These are phyloP conservation scores for Rhizophagus sp. DNA, from an alignment of 192 early-diverging fungal genomes.

Conservation along the genomic window DNA sequence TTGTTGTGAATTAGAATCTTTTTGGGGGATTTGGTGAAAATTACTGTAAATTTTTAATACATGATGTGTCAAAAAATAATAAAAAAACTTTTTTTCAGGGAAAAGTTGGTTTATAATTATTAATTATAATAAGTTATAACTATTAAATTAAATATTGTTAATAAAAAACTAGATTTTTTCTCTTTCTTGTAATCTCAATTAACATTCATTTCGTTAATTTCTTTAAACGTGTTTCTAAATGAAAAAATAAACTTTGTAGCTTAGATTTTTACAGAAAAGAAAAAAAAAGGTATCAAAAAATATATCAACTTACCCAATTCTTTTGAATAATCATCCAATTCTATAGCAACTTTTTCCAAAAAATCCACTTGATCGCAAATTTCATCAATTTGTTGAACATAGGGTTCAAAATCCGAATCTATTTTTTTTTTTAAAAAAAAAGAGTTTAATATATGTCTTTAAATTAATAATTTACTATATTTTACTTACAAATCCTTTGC, in stretches of 20 bases:
- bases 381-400: constrained; percentile 44
- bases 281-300: not conserved
- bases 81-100: too few species aligned
- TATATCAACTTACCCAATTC: constrained; percentile 36
- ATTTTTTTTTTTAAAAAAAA: not conserved
- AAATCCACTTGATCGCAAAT: constrained; percentile 45
- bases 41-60: not conserved
- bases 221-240: constrained; percentile 10
- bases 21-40: constrained; percentile 83
- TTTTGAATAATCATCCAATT: constrained; percentile 49
- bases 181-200: too few species aligned
- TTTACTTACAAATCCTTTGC: constrained; percentile 39
- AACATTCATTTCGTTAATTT: not conserved
- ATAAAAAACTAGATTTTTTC: too few species aligned
- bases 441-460: not conserved
- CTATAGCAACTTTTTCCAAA: constrained; percentile 41
- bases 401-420: constrained; percentile 49
- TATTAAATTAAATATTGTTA: too few species aligned
- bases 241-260: not conserved
- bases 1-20: constrained; percentile 82
- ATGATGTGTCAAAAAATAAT: not conserved
- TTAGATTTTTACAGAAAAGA: too few species aligned
- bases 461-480: not conserved
- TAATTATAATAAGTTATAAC: too few species aligned
- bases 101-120: too few species aligned